Evolutionary conservation across 163 green algal genomes (phyloP), one percentile per base, ranked within the genome.

Genomic region (Chlamydomonas reinhardtii): DNA sequence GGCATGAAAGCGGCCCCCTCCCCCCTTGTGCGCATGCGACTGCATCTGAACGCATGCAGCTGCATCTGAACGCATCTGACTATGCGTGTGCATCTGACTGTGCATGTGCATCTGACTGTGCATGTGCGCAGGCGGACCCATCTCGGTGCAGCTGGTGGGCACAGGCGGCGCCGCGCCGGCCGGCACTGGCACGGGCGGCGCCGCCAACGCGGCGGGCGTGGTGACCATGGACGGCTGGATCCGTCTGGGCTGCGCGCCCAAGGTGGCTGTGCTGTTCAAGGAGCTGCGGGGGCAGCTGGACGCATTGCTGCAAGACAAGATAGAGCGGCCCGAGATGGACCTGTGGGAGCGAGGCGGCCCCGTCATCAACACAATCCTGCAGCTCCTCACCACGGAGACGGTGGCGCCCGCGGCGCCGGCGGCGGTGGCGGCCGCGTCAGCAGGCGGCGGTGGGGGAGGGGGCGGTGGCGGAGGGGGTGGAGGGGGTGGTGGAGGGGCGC

Each of bases 251-350:
- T 86, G 79, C 43, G 61, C 43, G 48, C 79, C 81, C 19, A 71
- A 59, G 56, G 69, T 73, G 25, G 81, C 29, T 9, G 56, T 78
- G 56, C 70, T 87, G 56, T 87, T 87, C 81, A 52, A 72, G 69
- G 27, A 81, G 59, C 70, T 87, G 54, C 54, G 81, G 19, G 71
- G 25, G 27, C 81, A 78, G 56, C 71, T 87, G 70, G 81, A 87
- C 25, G 32, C 31, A 2, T 3, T 87, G 70, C 54, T 87, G 35
- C 32, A 74, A 19, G 81, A 87, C 27, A 87, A 87, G 81, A 87
- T 87, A 19, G 68, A 81, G 56, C 31, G 27, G 27, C 81, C 81
- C 34, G 48, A 37, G 32, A 34, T 82, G 52, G 81, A 87, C 71
- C 11, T 87, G 11, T 81, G 71, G 81, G 27, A 59, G 12, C 43